Percentiles rank a stretch among this genome's conserved stretches.
Conservation (phyloP, 257 asterid genomes). For the Parsonsia alboflavescens region DNA sequence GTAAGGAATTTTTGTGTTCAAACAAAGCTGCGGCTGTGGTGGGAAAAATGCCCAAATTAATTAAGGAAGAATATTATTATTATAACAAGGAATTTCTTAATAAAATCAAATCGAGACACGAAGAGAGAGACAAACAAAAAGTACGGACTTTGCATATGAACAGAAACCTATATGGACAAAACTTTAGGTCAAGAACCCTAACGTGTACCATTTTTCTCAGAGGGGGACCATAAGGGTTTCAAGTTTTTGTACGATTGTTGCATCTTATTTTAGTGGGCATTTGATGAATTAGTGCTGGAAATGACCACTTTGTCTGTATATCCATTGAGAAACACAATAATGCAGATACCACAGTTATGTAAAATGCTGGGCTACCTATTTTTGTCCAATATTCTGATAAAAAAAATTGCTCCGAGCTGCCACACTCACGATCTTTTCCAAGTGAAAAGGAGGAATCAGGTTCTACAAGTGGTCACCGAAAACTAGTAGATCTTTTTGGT, state of each 20-base stretch:
- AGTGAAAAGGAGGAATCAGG: no score
- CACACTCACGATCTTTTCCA: no score
- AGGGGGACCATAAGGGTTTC: not conserved
- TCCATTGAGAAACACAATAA: not conserved
- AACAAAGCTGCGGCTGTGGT: not conserved
- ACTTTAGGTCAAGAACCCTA: constrained; percentile 20
- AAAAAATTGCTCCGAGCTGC: no score
- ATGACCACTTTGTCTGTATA: not conserved
- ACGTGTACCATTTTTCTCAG: not conserved
- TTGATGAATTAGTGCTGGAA: not conserved
- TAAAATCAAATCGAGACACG: not conserved
- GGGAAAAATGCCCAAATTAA: no score
- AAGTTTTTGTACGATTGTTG: not conserved
- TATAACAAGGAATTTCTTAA: not conserved
- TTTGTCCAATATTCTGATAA: not conserved
- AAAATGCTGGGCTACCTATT: not conserved
- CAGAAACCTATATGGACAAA: constrained; percentile 6
- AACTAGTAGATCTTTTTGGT: no score
- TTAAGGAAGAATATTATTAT: no score
- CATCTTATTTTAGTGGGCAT: constrained; percentile 1
- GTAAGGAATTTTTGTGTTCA: not conserved
- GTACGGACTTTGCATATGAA: not conserved
- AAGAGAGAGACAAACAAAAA: not conserved
- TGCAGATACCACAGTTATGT: not conserved
- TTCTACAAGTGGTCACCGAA: no score